These are phyloP conservation scores for Dipteronia dyeriana DNA, from an alignment of 345 rosid genomes.

Conservation along the genomic window DNA sequence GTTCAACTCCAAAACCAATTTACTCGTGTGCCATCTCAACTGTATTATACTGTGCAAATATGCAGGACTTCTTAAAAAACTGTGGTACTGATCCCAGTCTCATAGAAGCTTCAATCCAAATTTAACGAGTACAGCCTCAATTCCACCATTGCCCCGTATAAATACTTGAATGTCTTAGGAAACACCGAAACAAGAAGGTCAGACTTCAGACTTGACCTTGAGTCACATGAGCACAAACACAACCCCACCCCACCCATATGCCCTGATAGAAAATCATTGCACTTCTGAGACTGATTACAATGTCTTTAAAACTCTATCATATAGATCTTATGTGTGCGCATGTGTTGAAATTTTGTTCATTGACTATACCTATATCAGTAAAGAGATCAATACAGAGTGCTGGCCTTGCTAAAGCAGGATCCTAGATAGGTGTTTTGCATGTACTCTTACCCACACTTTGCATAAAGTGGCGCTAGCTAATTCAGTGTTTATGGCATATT, in stretches of 20 bases:
- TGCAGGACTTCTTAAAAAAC: neutral
- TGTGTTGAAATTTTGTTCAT: neutral
- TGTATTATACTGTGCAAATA: neutral
- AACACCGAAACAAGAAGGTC: constrained; percentile 6
- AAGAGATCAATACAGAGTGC: neutral
- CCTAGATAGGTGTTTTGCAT: neutral
- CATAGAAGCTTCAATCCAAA: neutral
- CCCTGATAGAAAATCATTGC: neutral
- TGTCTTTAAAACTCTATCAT: neutral
- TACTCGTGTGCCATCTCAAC: neutral
- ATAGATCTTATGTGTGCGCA: neutral
- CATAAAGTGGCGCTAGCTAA: neutral
- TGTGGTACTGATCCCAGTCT: neutral
- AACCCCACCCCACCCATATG: neutral
- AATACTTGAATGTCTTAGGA: neutral
- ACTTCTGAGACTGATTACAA: neutral
- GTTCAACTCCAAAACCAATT: neutral
- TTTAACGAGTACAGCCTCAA: neutral
- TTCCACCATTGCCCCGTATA: neutral
- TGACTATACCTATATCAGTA: neutral
- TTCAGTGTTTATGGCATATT: neutral
- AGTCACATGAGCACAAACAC: neutral
- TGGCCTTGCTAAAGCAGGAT: neutral
- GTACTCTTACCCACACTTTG: neutral
- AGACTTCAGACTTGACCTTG: neutral